Conservation (phyloP, 352 stramenopile genomes). For the Phytophthora aleatoria region DNA sequence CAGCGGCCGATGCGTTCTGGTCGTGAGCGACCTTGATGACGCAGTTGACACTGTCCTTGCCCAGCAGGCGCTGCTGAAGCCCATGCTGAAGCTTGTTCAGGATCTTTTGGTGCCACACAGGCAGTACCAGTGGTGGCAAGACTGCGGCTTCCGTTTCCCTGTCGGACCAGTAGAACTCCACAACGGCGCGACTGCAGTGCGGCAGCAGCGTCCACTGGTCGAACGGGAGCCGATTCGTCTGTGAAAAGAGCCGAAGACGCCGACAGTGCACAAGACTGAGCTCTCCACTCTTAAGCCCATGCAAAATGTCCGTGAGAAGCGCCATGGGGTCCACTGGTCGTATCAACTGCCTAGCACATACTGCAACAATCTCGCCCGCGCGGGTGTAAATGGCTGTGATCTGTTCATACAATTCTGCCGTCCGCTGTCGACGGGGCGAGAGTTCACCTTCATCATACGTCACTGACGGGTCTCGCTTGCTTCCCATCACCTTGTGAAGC, state of each 20-base stretch:
- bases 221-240: slow-evolving; percentile 50
- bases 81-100: slow-evolving; percentile 46
- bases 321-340: slow-evolving; percentile 42
- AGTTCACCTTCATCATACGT: slow-evolving; percentile 3
- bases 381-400: slow-evolving; percentile 55
- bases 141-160: background rate
- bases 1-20: slow-evolving; percentile 35
- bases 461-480: slow-evolving; percentile 6
- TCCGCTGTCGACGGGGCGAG: slow-evolving; percentile 1
- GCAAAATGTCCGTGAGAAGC: slow-evolving; percentile 38
- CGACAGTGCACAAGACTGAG: slow-evolving; percentile 47
- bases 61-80: slow-evolving; percentile 56
- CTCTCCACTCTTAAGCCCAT: slow-evolving; percentile 34
- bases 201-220: slow-evolving; percentile 53
- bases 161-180: slow-evolving; percentile 51
- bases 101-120: slow-evolving; percentile 58
- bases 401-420: slow-evolving; percentile 50
- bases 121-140: slow-evolving; percentile 2
- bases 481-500: slow-evolving; percentile 21
- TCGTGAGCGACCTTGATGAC: slow-evolving; percentile 49
- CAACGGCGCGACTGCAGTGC: slow-evolving; percentile 29
- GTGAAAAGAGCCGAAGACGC: slow-evolving; percentile 58
- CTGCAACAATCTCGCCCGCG: slow-evolving; percentile 54
- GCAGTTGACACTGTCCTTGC: slow-evolving; percentile 62
- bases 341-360: slow-evolving; percentile 58